Conservation (phyloP, 352 stramenopile genomes). For the Albugo laibachii region DNA sequence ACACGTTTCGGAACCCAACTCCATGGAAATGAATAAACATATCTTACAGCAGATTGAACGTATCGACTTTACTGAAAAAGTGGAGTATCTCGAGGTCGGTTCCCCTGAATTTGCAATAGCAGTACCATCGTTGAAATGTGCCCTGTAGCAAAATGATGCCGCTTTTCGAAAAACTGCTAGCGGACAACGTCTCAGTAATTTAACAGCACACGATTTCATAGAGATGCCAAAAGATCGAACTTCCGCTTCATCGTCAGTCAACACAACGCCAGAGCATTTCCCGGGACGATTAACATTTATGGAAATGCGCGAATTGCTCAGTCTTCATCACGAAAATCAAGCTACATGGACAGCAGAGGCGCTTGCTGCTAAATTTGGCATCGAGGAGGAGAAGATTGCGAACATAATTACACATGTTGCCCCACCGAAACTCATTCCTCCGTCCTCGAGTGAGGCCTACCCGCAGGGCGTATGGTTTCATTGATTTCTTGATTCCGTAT, state of each 20-base stretch:
- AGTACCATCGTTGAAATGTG: too few relatives aligned
- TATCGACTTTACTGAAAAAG: too few relatives aligned
- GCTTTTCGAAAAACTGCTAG: too few relatives aligned
- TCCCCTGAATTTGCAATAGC: too few relatives aligned
- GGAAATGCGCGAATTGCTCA: not conserved
- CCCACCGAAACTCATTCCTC: not conserved
- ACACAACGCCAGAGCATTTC: not conserved
- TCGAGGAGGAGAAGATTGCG: not conserved
- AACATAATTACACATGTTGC: not conserved
- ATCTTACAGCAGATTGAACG: too few relatives aligned
- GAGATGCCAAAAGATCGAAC: not conserved
- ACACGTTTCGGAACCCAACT: too few relatives aligned
- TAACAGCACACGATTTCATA: not conserved
- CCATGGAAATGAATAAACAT: too few relatives aligned
- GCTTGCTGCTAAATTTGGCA: not conserved
- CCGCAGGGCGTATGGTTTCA: not conserved
- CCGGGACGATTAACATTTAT: not conserved
- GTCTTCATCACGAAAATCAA: not conserved
- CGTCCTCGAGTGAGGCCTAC: not conserved
- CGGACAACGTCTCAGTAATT: not conserved
- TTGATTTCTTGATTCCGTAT: not conserved
- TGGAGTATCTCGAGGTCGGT: too few relatives aligned
- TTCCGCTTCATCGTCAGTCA: not conserved
- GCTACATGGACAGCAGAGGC: not conserved
- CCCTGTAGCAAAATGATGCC: too few relatives aligned